Evolutionary conservation across 140 eudicot species (phyloP), one percentile per base, ranked within the genome.

Genomic region (Oenanthe javanica): DNA sequence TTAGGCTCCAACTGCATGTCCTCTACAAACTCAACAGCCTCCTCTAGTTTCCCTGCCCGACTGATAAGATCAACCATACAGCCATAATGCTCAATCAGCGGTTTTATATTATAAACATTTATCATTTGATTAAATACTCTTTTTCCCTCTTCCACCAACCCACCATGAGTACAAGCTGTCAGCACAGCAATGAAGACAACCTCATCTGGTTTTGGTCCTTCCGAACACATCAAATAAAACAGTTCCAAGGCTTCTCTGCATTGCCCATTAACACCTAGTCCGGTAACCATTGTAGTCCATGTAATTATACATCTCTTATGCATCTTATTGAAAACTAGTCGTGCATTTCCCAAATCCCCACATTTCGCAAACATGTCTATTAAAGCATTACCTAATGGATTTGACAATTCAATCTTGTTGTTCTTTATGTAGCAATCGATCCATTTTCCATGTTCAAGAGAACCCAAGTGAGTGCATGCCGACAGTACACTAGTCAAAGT

Each of bases 361-460:
- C 96, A 91, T 81, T 91, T 91, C 25, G 96, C 86, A 71, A 80
- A 91, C 91, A 89, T 91, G 81, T 91, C 93, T 25, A 89, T 85
- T 69, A 91, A 72, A 27, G 91, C 90, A 31, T 91, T 91, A 23
- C 93, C 90, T 75, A 91, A 81, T 23, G 91, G 84, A 80, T 77
- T 80, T 42, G 93, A 80, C 12, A 91, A 10, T 10, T 83, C 81
- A 19, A 89, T 51, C 61, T 84, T 84, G 80, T 83, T 77, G 77
- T 85, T 87, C 85, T 78, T 89, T 12, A 89, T 87, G 54, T 88
- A 91, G 21, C 83, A 81, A 45, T 74, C 79, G 50, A 87, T 72
- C 93, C 96, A 91, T 89, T 87, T 89, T 40, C 96, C 96, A 16
- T 89, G 89, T 77, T 88, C 91, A 31, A 85, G 90, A 57, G 93